phyloP scores from a whole-genome alignment of 2,329 filamentous ascomycete species.

The Aaosphaeria pasadenensis region DNA sequence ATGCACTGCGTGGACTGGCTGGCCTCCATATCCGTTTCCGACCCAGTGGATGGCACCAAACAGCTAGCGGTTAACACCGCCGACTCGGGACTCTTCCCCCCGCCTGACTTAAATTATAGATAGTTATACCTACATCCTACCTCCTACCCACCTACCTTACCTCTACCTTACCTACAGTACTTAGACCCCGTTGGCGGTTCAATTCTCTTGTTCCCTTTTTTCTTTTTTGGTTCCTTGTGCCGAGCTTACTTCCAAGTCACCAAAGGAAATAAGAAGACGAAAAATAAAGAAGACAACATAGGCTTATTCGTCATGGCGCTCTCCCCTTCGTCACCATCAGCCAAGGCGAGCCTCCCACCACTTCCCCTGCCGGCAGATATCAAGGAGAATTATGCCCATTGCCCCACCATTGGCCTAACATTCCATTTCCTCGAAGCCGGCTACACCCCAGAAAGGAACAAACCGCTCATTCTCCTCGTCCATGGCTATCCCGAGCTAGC shows the following conservation, averaged over 20 bases:
- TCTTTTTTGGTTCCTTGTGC: too few relatives aligned
- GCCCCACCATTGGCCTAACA: constrained; percentile 53
- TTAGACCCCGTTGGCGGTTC: too few relatives aligned
- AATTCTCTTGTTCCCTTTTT: too few relatives aligned
- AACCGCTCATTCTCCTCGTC: constrained; percentile 59
- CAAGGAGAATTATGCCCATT: constrained; percentile 56
- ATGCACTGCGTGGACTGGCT: background rate
- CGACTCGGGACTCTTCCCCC: background rate
- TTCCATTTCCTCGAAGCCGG: constrained; percentile 62
- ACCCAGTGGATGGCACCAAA: constrained; percentile 1
- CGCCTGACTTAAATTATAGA: too few relatives aligned
- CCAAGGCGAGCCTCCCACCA: constrained; percentile 32
- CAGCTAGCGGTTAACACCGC: constrained; percentile 4
- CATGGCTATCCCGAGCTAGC: constrained; percentile 69
- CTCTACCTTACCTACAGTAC: too few relatives aligned
- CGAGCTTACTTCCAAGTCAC: too few relatives aligned
- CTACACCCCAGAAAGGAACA: constrained; percentile 32
- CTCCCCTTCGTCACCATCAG: background rate
- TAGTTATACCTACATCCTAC: too few relatives aligned
- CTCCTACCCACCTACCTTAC: too few relatives aligned
- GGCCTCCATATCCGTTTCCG: background rate
- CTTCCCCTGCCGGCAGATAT: constrained; percentile 57
- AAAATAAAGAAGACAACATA: too few relatives aligned
- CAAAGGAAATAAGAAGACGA: too few relatives aligned
- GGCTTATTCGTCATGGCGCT: too few relatives aligned